These are phyloP conservation scores for Cyberlindnera euphorbiae DNA, from an alignment of 805 yeast species.

Conservation along the genomic window DNA sequence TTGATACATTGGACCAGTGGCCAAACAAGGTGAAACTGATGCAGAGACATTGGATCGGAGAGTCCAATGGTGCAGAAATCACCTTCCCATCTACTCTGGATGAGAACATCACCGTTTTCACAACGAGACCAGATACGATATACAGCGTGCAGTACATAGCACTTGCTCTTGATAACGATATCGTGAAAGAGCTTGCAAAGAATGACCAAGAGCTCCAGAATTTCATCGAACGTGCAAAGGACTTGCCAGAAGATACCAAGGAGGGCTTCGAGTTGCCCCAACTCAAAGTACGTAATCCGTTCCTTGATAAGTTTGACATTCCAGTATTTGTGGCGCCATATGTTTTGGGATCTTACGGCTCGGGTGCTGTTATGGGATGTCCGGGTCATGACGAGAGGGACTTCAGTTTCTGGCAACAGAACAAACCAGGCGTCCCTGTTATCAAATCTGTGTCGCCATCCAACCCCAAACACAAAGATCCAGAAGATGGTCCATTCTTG, in stretches of 20 bases:
- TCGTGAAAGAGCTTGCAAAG: conserved; percentile 38
- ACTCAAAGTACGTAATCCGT: conserved; percentile 53
- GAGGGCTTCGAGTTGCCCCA: conserved; percentile 52
- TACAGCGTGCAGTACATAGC: conserved; percentile 82
- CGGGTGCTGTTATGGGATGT: conserved; percentile 97
- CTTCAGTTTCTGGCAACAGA: conserved; percentile 68
- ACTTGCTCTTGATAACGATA: conserved; percentile 64
- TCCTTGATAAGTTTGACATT: conserved; percentile 38
- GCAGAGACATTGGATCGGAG: conserved; percentile 95
- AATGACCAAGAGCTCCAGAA: conserved; percentile 36
- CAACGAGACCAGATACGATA: conserved; percentile 88
- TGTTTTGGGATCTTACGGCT: conserved; percentile 78
- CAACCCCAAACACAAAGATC: conserved; percentile 9
- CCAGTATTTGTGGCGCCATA: conserved; percentile 92
- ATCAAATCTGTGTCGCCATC: conserved; percentile 19
- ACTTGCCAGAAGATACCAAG: conserved; percentile 43
- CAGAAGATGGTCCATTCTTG: conserved; percentile 30
- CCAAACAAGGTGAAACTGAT: conserved; percentile 82
- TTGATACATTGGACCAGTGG: conserved; percentile 65
- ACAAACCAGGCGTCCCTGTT: conserved; percentile 38
- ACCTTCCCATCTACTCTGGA: conserved; percentile 36
- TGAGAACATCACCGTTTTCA: conserved; percentile 51
- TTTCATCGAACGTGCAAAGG: conserved; percentile 40
- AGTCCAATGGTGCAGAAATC: conserved; percentile 74
- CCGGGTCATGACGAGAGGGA: conserved; percentile 93